Evolutionary conservation across 306 rosid species (phyloP), one percentile per base, ranked within the genome.

Genomic region (Inga leiocalycina): DNA sequence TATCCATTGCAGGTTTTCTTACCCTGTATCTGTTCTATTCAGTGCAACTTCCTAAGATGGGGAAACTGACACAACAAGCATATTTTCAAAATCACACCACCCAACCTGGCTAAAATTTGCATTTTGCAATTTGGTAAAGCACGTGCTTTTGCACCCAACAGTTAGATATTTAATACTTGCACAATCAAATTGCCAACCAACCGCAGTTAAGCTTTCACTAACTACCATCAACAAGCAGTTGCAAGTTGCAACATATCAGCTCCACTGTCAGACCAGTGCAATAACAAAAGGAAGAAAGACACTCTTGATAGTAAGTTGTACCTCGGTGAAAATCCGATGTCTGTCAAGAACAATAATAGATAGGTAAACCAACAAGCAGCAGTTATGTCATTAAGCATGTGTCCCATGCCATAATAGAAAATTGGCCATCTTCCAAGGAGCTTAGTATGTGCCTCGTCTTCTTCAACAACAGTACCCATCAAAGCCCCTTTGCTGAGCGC

Each of bases 321-420:
- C 98, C 97, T 91, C 8, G 98, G 91, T 66, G 99, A 93, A 69
- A 93, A 87, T 59, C 99, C 99, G 75, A 93, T 95, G 30, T 95
- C 97, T 8, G 94, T 89, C 91, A 95, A 85, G 92, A 93, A 95
- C 83, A 95, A 79, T 54, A 95, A 87, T 32, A 93, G 92, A 84
- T 95, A 95, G 46, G 99, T 95, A 85, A 95, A 95, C 99, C 99
- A 95, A 82, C 99, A 95, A 68, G 98, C 87, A 76, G 99, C 89
- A 48, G 99, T 95, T 75, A 95, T 93, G 91, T 95, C 99, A 78
- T 95, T 95, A 82, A 95, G 98, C 99, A 95, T 95, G 83, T 95
- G 99, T 15, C 99, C 99, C 88, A 91, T 84, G 74, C 98, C 99
- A 84, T 93, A 95, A 77, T 85, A 93, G 80, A 94, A 75, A 79